Base-by-base conservation (phyloP, 768 basidiomycete species). In the Tulasnella sp. region DNA sequence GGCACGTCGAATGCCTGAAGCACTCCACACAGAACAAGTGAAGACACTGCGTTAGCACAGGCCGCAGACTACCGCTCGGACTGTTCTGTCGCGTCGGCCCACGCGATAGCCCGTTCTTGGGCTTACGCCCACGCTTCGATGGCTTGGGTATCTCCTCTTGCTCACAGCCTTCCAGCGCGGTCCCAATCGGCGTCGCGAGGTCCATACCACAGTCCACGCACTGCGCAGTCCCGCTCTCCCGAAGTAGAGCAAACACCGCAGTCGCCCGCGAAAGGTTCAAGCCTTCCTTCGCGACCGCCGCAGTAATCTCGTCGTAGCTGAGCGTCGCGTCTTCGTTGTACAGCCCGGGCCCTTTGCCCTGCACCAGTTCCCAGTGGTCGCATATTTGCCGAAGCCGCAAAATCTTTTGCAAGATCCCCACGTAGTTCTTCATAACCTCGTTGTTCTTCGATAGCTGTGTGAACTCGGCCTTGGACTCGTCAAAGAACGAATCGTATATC, bases 381-480 rank as follows among this genome's bases (percentile, higher is more conserved):
- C 96, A 99, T 48, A 98, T 98, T 73, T 98, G 94, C 53, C 96
- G 86, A 43, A 99, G 77, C 21, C 93, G 87, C 51, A 99, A 74
- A 58, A 98, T 88, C 74, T 93, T 92, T 70, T 97, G 94, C 63
- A 99, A 70, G 64, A 99, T 94, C 54, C 91, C 90, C 62, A 96
- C 96, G 66, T 94, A 96, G 67, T 96, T 97, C 78, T 96, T 96
- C 84, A 93, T 88, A 52, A 96, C 84, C 68, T 91, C 86, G 64
- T 93, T 90, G 69, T 85, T 88, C 69, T 82, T 75, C 29, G 85
- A 81, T 62, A 97, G 74, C 65, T 88, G 82, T 60, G 80, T 81
- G 68, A 97, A 97, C 70, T 93, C 87, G 45, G 87, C 85, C 71
- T 91, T 92, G 54, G 88, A 91, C 65, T 89, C 87, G 57, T 75